Conservation (phyloP, 176 grass and related monocot genomes). For the Oropetium thomaeum region DNA sequence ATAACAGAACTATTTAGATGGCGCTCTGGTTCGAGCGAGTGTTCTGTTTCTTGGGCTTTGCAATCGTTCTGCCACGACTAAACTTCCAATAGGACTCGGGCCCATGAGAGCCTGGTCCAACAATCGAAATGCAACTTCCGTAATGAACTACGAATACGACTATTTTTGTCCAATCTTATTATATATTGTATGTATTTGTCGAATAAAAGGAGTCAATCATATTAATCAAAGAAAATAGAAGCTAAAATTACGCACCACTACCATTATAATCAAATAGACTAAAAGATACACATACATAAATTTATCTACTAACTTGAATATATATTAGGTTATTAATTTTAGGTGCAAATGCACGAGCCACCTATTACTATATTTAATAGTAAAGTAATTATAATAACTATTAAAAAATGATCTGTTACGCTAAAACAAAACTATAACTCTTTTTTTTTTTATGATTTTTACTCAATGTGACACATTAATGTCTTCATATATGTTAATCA, state of each 20-base stretch:
- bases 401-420: not conserved
- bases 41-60: not conserved
- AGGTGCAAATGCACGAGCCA: too few relatives aligned
- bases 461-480: not conserved
- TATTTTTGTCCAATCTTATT: not conserved
- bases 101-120: not conserved
- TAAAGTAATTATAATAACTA: not conserved
- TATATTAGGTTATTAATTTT: too few relatives aligned
- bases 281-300: too few relatives aligned
- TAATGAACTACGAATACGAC: not conserved
- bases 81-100: not conserved
- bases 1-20: not conserved
- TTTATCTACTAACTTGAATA: too few relatives aligned
- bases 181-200: too few relatives aligned
- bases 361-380: not conserved
- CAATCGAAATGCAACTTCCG: not conserved
- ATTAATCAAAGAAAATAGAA: too few relatives aligned
- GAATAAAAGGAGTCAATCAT: too few relatives aligned
- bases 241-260: too few relatives aligned
- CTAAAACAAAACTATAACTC: not conserved
- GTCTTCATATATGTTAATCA: not conserved
- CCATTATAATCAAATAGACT: too few relatives aligned
- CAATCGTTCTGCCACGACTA: too few relatives aligned
- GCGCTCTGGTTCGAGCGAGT: too few relatives aligned
- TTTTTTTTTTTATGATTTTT: not conserved